These are phyloP conservation scores for Musa schizocarpa DNA, from an alignment of 176 grass and related monocot species.

Conservation along the genomic window DNA sequence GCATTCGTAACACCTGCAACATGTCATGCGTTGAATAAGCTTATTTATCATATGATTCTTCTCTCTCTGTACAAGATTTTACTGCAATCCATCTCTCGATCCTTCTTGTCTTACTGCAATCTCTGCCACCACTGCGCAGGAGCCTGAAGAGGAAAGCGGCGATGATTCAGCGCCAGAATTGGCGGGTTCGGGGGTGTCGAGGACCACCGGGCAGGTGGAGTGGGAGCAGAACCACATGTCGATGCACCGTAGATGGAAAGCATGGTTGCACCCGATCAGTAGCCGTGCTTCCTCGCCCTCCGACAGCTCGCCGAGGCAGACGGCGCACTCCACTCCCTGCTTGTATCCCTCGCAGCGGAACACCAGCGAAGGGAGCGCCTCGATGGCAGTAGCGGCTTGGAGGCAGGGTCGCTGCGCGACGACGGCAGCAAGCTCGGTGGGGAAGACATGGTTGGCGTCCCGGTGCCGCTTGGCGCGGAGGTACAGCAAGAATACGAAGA, in stretches of 20 bases:
- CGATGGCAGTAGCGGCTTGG: neutral
- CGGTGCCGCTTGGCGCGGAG: neutral
- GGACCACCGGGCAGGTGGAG: neutral
- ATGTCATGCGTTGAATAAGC: too few relatives aligned
- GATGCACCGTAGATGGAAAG: conserved; percentile 6
- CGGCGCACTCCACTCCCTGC: neutral
- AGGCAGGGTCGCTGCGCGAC: neutral
- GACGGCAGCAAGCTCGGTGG: neutral
- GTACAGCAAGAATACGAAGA: conserved; percentile 2
- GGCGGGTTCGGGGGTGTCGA: neutral
- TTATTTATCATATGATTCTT: too few relatives aligned
- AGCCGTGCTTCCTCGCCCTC: neutral
- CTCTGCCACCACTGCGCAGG: too few relatives aligned
- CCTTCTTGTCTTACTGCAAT: too few relatives aligned
- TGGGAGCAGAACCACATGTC: neutral
- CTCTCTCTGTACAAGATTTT: too few relatives aligned
- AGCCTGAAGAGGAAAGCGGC: too few relatives aligned
- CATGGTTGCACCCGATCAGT: conserved; percentile 1
- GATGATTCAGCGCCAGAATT: neutral
- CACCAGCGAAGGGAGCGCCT: neutral
- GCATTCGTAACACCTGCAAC: too few relatives aligned
- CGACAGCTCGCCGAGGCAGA: conserved; percentile 6
- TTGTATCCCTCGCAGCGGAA: neutral
- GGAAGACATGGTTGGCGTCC: neutral
- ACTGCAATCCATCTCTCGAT: too few relatives aligned